Conservation (phyloP, 2,329 filamentous ascomycete genomes). For the Penicillium frequentans region DNA sequence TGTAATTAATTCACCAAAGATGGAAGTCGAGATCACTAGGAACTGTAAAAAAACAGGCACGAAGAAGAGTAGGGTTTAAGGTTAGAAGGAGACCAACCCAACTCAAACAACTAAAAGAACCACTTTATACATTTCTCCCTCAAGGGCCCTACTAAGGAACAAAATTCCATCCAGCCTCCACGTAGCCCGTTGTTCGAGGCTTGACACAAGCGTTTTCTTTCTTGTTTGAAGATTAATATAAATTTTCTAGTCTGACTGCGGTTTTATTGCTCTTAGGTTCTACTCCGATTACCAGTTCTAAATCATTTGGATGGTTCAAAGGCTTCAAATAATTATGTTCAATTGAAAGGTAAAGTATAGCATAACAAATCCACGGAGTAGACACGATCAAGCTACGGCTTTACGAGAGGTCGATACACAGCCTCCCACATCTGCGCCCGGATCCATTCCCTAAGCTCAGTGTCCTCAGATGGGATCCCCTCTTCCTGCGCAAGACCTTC, state of each 20-base stretch:
- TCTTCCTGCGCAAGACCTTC: constrained; percentile 67
- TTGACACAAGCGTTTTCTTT: too few species aligned
- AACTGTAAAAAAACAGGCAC: too few species aligned
- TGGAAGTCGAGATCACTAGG: background rate
- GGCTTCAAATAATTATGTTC: too few species aligned
- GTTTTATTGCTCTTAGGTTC: background rate
- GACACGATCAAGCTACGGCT: background rate
- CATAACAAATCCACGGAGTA: background rate
- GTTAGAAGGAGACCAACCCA: too few species aligned
- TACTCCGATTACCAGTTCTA: background rate
- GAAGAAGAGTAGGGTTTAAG: too few species aligned
- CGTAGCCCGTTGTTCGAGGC: too few species aligned
- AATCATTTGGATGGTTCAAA: background rate
- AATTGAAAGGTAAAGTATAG: background rate
- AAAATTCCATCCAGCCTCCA: too few species aligned
- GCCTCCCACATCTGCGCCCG: constrained; percentile 46
- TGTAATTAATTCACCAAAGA: background rate
- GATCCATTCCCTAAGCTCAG: constrained; percentile 41
- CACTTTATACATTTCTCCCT: too few species aligned
- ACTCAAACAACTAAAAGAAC: too few species aligned
- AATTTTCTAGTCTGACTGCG: too few species aligned
- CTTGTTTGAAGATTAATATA: too few species aligned
- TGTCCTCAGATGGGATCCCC: constrained; percentile 58
- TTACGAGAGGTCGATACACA: constrained; percentile 33
- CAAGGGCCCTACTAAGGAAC: too few species aligned